Percentiles rank a stretch among this genome's conserved stretches.
Conservation (phyloP, 495 filamentous ascomycete species). For the Cetradonia linearis region DNA sequence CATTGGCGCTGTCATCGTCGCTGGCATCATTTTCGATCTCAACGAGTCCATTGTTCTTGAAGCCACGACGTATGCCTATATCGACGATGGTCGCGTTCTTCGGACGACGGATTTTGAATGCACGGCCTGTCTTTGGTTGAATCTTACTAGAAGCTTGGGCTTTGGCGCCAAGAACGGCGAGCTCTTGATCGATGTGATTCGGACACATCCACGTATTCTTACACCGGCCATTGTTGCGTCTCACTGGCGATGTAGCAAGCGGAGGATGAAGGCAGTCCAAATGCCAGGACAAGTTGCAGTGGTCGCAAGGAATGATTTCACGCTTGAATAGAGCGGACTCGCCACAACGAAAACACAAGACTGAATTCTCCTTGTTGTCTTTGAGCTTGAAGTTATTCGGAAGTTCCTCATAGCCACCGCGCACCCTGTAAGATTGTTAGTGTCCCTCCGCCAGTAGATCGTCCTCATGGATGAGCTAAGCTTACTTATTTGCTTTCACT, state of each 20-base stretch:
- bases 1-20: conserved; percentile 46
- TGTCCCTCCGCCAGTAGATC: neutral
- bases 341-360: conserved; percentile 64
- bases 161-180: conserved; percentile 36
- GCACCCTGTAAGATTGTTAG: conserved; percentile 37
- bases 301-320: conserved; percentile 70
- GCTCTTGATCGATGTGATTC: conserved; percentile 61
- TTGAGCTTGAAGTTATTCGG: conserved; percentile 56
- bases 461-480: conserved; percentile 13
- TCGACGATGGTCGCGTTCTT: conserved; percentile 41
- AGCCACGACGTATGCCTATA: conserved; percentile 42
- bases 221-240: conserved; percentile 33
- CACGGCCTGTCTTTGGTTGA: conserved; percentile 20
- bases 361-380: conserved; percentile 55
- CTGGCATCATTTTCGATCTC: conserved; percentile 58
- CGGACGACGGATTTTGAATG: conserved; percentile 42
- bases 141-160: conserved; percentile 23
- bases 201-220: conserved; percentile 79
- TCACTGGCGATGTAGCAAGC: conserved; percentile 53
- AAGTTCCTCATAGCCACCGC: conserved; percentile 47
- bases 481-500: conserved; percentile 31
- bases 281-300: conserved; percentile 74
- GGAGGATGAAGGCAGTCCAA: conserved; percentile 86
- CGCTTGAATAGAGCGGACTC: conserved; percentile 44
- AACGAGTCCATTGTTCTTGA: conserved; percentile 66